phyloP scores from a whole-genome alignment of 176 grass and related monocot species.

The Areca catechu region DNA sequence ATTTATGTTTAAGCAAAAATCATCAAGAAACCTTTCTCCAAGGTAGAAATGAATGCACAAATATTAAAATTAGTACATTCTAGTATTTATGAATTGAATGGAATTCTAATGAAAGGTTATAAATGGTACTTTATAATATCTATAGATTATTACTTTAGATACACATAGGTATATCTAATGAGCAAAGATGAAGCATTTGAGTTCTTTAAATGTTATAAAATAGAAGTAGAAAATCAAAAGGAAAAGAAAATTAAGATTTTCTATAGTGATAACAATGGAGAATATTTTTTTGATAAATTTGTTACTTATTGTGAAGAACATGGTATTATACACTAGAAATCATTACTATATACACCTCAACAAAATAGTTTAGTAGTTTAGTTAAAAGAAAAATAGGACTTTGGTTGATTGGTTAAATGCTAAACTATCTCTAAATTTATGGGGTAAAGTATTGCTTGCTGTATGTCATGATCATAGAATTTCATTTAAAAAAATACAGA shows the following conservation, averaged over 20 bases:
- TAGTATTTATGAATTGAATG: background rate
- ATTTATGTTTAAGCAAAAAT: background rate
- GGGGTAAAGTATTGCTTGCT: background rate
- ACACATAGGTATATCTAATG: background rate
- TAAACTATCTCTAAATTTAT: background rate
- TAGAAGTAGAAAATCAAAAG: background rate
- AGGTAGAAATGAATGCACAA: background rate
- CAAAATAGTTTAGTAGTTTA: background rate
- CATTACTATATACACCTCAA: background rate
- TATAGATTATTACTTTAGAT: background rate
- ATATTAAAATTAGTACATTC: background rate
- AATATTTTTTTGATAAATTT: background rate
- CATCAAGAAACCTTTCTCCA: background rate
- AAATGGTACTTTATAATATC: too few relatives aligned
- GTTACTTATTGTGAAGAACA: background rate
- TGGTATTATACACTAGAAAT: background rate
- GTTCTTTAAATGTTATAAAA: background rate
- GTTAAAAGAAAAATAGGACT: background rate
- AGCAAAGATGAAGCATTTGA: background rate
- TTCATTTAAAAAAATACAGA: background rate
- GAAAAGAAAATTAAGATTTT: slow-evolving; percentile 4
- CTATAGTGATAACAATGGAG: background rate
- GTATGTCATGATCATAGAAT: background rate
- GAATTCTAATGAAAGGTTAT: too few relatives aligned
- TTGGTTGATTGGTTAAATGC: slow-evolving; percentile 4